These are phyloP conservation scores for Abelmoschus esculentus DNA, from an alignment of 345 rosid genomes.

Conservation along the genomic window DNA sequence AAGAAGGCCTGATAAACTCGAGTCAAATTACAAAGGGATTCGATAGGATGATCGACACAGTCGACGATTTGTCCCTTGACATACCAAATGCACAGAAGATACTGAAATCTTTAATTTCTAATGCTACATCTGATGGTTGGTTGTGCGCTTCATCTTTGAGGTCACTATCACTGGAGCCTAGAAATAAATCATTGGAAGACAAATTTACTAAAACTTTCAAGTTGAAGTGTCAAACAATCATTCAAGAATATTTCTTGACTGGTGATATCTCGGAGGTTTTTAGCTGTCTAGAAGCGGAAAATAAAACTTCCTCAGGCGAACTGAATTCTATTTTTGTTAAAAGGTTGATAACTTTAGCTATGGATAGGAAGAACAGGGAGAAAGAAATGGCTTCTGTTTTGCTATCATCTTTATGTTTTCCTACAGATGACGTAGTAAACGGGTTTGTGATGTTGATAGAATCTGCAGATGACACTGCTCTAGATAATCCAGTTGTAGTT, in stretches of 20 bases:
- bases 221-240: conserved; percentile 53
- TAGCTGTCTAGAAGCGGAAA: conserved; percentile 55
- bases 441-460: conserved; percentile 67
- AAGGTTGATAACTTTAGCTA: conserved; percentile 62
- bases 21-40: conserved; percentile 79
- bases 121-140: conserved; percentile 87
- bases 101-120: conserved; percentile 58
- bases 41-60: conserved; percentile 51
- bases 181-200: conserved; percentile 34
- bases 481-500: conserved; percentile 67
- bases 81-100: conserved; percentile 53
- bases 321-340: conserved; percentile 67
- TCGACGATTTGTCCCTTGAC: conserved; percentile 76
- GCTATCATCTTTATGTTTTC: conserved; percentile 59
- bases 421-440: conserved; percentile 50
- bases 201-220: conserved; percentile 39
- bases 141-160: conserved; percentile 67
- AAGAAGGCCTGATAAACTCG: conserved; percentile 65
- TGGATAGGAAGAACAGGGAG: conserved; percentile 85
- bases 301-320: conserved; percentile 30
- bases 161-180: conserved; percentile 33
- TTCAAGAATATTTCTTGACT: conserved; percentile 63
- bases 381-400: conserved; percentile 87
- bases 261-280: conserved; percentile 61
- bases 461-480: conserved; percentile 73